Evolutionary conservation across 805 yeast species (phyloP).

Genomic region (Cyberlindnera saturnus): DNA sequence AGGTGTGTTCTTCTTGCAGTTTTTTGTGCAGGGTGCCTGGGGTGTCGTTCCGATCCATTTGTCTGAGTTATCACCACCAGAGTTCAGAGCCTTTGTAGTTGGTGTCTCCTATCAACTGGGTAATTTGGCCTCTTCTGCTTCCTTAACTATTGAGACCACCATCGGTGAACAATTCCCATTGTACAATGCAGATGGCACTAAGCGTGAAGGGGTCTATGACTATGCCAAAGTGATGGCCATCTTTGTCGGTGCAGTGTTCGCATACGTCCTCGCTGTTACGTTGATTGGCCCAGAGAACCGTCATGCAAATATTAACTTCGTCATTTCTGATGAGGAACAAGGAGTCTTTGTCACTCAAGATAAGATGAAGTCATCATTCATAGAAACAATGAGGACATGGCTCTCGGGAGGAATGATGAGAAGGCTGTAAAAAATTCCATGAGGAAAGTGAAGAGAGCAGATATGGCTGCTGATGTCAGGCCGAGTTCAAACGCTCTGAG

Average conservation of each 20-base stretch:
- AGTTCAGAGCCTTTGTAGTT: conserved; percentile 54
- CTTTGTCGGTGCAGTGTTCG: conserved; percentile 59
- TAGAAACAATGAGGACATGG: conserved; percentile 12
- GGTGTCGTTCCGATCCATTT: conserved; percentile 61
- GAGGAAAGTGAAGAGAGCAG: background rate
- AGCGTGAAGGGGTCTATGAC: conserved; percentile 31
- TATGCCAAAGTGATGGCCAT: conserved; percentile 62
- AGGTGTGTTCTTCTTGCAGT: conserved; percentile 56
- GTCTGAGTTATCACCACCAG: conserved; percentile 56
- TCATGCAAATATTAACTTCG: conserved; percentile 24
- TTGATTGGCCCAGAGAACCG: conserved; percentile 61
- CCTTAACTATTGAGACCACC: conserved; percentile 60
- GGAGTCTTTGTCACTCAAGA: conserved; percentile 19
- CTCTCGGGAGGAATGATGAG: conserved; percentile 2
- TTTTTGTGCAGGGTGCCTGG: conserved; percentile 66
- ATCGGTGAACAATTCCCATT: conserved; percentile 52
- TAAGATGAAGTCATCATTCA: conserved; percentile 13
- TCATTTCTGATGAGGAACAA: conserved; percentile 18
- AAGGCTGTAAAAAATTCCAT: conserved; percentile 9
- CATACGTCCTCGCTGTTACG: conserved; percentile 40
- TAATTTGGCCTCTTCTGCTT: conserved; percentile 60
- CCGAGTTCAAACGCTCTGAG: no score
- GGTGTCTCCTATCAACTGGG: conserved; percentile 67
- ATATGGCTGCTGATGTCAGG: background rate
- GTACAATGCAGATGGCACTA: conserved; percentile 16